Conservation (phyloP, 2,329 filamentous ascomycete genomes). For the Colletotrichum siamense region DNA sequence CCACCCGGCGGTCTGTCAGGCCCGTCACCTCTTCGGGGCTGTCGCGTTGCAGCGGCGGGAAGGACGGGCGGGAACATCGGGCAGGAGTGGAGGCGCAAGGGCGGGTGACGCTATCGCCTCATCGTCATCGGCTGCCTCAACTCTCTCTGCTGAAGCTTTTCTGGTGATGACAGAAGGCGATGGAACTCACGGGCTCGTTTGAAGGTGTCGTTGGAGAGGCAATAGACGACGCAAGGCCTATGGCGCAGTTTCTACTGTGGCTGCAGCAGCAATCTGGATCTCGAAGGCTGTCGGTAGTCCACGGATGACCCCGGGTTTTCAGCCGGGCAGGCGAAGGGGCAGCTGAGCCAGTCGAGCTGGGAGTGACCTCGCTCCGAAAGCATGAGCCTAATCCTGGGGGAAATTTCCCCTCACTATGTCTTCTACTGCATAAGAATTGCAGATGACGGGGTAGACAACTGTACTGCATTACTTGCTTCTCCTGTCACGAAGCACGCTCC, state of each 20-base stretch:
- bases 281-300: neutral
- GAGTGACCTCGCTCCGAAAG: neutral
- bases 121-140: neutral
- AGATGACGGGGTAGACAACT: neutral
- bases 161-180: neutral
- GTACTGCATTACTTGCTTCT: neutral
- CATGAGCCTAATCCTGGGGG: neutral
- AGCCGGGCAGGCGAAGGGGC: neutral
- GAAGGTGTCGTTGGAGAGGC: neutral
- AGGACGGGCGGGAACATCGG: conserved; percentile 15
- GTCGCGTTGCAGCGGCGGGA: neutral
- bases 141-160: neutral
- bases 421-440: neutral
- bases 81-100: neutral
- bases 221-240: neutral
- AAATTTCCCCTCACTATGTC: neutral
- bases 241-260: neutral
- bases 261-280: neutral
- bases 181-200: neutral
- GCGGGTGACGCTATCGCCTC: neutral
- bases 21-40: neutral
- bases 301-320: conserved; percentile 11
- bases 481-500: neutral
- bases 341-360: neutral
- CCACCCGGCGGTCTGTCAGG: neutral